phyloP scores from a whole-genome alignment of 768 basidiomycete genomes.

The Erythrobasidium yunnanense region DNA sequence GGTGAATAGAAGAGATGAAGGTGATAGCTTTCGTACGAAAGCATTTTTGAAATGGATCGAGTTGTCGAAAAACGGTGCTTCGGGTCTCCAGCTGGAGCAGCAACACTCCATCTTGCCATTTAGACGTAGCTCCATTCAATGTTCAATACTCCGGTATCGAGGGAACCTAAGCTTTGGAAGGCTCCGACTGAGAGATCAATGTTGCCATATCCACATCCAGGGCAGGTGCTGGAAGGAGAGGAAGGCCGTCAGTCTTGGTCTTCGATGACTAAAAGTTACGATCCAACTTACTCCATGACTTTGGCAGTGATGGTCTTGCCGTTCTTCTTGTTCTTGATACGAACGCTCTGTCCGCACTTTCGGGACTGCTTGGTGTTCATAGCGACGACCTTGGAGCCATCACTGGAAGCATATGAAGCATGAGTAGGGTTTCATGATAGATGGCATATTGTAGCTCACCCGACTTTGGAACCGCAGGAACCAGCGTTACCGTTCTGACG shows the following conservation, averaged over 20 bases:
- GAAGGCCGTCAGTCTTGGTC: too few species aligned
- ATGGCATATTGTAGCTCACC: too few species aligned
- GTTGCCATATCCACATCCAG: conserved; percentile 30
- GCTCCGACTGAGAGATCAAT: conserved; percentile 48
- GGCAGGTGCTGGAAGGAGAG: too few species aligned
- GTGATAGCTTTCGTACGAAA: too few species aligned
- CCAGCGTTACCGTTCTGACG: conserved; percentile 60
- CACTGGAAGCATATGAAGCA: conserved; percentile 54
- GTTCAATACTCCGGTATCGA: conserved; percentile 49
- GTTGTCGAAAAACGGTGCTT: too few species aligned
- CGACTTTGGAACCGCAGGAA: conserved; percentile 64
- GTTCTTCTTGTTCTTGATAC: conserved; percentile 48
- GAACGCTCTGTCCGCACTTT: conserved; percentile 49
- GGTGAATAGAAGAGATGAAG: too few species aligned
- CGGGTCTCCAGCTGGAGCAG: too few species aligned
- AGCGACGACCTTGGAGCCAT: conserved; percentile 21
- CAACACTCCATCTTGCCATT: neutral
- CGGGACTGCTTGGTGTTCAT: conserved; percentile 21
- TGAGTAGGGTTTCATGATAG: too few species aligned
- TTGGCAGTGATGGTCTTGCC: conserved; percentile 53
- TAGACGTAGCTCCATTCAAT: conserved; percentile 40
- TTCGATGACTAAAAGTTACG: too few species aligned
- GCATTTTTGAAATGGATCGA: too few species aligned
- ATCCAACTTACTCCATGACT: too few species aligned
- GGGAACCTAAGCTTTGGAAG: conserved; percentile 52